Evolutionary conservation across 2,329 filamentous ascomycete species (phyloP).

Genomic region (Diaporthe citri): DNA sequence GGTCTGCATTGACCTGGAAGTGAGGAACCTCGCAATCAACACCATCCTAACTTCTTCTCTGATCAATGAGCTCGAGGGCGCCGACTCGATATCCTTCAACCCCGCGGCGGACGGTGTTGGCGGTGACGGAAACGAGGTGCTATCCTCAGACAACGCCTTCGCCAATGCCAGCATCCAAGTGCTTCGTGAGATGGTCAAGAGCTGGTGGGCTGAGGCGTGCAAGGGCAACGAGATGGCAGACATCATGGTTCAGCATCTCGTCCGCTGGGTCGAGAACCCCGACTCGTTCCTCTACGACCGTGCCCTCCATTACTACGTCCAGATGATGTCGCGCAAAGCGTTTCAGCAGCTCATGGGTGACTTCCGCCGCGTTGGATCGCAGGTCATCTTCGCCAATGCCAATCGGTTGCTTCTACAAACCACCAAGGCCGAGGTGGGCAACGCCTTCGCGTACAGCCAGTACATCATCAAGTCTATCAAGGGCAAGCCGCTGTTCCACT

Average conservation of each 20-base stretch:
- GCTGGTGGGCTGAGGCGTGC: conserved; percentile 97
- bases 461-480: conserved; percentile 99
- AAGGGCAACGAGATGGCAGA: conserved; percentile 94
- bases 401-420: conserved; percentile 94
- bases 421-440: conserved; percentile 95
- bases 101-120: conserved; percentile 74
- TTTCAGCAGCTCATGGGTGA: conserved; percentile 97
- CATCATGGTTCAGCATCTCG: conserved; percentile 95
- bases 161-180: conserved; percentile 92
- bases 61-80: conserved; percentile 95
- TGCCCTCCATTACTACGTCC: conserved; percentile 95
- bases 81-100: conserved; percentile 88
- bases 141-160: conserved; percentile 91
- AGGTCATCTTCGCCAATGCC: conserved; percentile 93
- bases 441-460: conserved; percentile 95
- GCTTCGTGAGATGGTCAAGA: conserved; percentile 96
- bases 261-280: conserved; percentile 96
- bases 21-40: conserved; percentile 96
- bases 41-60: conserved; percentile 96
- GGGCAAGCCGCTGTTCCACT: conserved; percentile 94
- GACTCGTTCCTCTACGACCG: conserved; percentile 96
- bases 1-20: conserved; percentile 94
- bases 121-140: conserved; percentile 74
- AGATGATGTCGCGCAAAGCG: conserved; percentile 98
- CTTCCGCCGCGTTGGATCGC: conserved; percentile 93